phyloP scores from a whole-genome alignment of 164 flowering plant genomes.

The Liriodendron chinense region DNA sequence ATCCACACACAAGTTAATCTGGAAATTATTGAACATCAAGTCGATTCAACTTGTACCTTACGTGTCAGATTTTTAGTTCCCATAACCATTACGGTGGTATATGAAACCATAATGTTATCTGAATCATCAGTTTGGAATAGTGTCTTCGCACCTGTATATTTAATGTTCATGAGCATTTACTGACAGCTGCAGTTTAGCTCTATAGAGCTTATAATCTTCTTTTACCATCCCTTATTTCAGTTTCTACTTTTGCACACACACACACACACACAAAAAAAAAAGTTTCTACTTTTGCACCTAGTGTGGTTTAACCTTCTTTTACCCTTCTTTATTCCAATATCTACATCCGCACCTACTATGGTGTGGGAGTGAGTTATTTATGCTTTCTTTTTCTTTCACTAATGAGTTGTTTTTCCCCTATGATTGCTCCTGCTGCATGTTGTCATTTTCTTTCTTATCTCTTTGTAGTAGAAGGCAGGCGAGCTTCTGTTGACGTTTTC shows the following conservation, averaged over 20 bases:
- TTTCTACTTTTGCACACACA: not conserved
- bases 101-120: not conserved
- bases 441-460: not conserved
- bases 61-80: not conserved
- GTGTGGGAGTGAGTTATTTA: not conserved
- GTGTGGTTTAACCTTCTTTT: not conserved
- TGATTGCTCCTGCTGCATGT: not conserved
- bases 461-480: slow-evolving; percentile 61
- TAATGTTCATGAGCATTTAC: not conserved
- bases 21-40: not conserved
- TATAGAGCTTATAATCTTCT: not conserved
- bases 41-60: not conserved
- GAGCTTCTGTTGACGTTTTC: slow-evolving; percentile 74
- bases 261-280: too few relatives aligned
- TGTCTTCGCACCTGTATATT: not conserved
- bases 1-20: not conserved
- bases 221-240: not conserved
- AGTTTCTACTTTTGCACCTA: not conserved
- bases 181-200: not conserved
- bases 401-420: not conserved
- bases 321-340: not conserved
- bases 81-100: not conserved
- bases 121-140: not conserved
- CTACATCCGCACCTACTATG: not conserved
- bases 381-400: not conserved